Evolutionary conservation across 2,329 filamentous ascomycete genomes (phyloP), one percentile per base, ranked within the genome.

Genomic region (Sporothrix pallida): DNA sequence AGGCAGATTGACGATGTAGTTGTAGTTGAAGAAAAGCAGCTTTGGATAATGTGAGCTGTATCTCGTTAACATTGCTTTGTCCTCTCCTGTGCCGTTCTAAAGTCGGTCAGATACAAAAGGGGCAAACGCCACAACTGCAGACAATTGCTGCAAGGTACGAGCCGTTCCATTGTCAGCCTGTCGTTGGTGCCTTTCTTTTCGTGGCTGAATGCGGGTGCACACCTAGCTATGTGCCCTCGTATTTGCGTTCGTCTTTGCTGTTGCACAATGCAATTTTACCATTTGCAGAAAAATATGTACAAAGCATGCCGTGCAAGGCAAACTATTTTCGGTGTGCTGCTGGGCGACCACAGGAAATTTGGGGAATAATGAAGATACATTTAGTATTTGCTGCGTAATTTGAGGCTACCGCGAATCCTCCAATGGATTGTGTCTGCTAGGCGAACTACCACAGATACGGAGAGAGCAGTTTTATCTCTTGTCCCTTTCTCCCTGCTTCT

Each of bases 281-380:
- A 26, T 26, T 12, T 56, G 8, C 31, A 46, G 6, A 68, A 50
- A 50, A 50, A 7, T 7, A 37, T 37, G 54, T 31, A 26, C 17
- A 58, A 8, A 26, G 62, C 42, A 67, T 48, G 62, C 42, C 48
- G 62, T 67, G 62, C 62, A 48, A 67, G 62, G 42, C 62, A 26
- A 67, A 15, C 62, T 67, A 67, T 67, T 67, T 65, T 67, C 62
- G 12, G 62, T 20, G 62, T 26, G 20, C 42, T 67, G 62, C 23
- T 48, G 62, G 62, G 23, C 62, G 15, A 62, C 54, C 50, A 71
- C 5, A 15, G 37, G 42, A 2, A 62, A 62, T 48, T 10, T 8
- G n/a, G 2, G 15, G 7, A 62, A 62, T 50, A 31, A 10, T 23
- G 10, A 26, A 15, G n/a, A 44, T 15, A 15, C 17, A 46, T 15